Evolutionary conservation across 345 rosid species (phyloP), one percentile per base, ranked within the genome.

Genomic region (Moricandia arvensis): DNA sequence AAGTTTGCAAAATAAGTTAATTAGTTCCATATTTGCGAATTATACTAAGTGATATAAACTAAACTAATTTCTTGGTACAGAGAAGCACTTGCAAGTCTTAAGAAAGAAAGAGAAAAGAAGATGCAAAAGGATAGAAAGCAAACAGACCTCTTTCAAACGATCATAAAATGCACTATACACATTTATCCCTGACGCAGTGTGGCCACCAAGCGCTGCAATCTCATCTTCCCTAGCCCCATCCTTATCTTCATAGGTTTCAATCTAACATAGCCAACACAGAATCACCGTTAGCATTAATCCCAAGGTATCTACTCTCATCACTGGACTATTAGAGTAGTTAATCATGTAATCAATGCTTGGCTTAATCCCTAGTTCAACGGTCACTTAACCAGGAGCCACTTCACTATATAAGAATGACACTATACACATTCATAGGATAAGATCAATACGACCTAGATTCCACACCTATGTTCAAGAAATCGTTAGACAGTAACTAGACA

Each of bases 121-220:
- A 63, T 15, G 58, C 62, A 72, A 43, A 29, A 33, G 8, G 7
- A 9, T 15, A 41, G 18, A 6, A 8, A 59, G 4, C 16, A 63
- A 73, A 96, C 98, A 21, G 71, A 96, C 98, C 96, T 96, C 99
- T 75, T 91, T 96, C 74, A 96, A 72, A 66, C 96, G 87, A 81
- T 96, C 98, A 72, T 96, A 93, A 73, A 93, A 96, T 0, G 91
- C 92, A 73, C 93, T 89, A 43, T 83, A 93, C 29, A 88, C 93
- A 59, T 89, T 93, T 7, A 84, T 85, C 74, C 98, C 97, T 0
- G 85, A 75, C 0, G 89, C 91, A 13, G 93, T 85, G 75, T 85
- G 91, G 54, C 97, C 99, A 63, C 97, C 99, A 53, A 96, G 96
- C 65, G 91, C 97, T 0, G 91, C 93, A 72, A 91, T 93, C 85